These are phyloP conservation scores for Phoma herbarum DNA, from an alignment of 2,329 filamentous ascomycete genomes.

Conservation along the genomic window DNA sequence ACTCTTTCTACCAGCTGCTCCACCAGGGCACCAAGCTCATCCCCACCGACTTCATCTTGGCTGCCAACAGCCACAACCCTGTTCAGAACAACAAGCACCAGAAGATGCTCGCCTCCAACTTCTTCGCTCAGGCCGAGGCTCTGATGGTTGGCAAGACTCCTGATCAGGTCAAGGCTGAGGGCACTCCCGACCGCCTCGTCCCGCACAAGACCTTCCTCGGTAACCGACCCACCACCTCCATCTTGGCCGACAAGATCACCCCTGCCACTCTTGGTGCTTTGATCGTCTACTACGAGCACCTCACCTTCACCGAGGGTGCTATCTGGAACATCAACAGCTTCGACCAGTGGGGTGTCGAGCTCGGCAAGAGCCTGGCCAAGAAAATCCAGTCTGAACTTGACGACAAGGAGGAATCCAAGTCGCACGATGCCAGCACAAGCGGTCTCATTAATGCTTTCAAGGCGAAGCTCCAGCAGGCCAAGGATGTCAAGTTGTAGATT, in stretches of 20 bases:
- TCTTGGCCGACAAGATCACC: constrained; percentile 92
- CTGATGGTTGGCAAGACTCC: constrained; percentile 91
- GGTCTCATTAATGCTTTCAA: constrained; percentile 94
- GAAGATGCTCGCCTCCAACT: constrained; percentile 93
- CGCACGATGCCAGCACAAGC: constrained; percentile 87
- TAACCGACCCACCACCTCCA: constrained; percentile 95
- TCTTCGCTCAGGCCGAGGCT: constrained; percentile 87
- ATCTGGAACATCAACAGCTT: constrained; percentile 99
- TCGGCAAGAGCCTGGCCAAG: constrained; percentile 93
- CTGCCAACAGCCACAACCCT: constrained; percentile 96
- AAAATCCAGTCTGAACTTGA: constrained; percentile 77
- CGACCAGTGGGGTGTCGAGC: constrained; percentile 99
- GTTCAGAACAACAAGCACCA: constrained; percentile 93
- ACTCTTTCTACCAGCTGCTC: constrained; percentile 99
- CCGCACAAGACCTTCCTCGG: constrained; percentile 99
- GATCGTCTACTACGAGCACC: constrained; percentile 98
- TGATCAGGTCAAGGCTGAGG: constrained; percentile 80
- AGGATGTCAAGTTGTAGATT: constrained; percentile 9
- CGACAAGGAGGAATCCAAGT: constrained; percentile 71
- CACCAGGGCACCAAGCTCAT: constrained; percentile 99
- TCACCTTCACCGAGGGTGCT: constrained; percentile 96
- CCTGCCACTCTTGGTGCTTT: constrained; percentile 91
- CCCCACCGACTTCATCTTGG: constrained; percentile 96
- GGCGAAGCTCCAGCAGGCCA: constrained; percentile 64
- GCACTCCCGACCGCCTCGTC: constrained; percentile 76